Percentiles rank a stretch among this genome's conserved stretches.
Evolutionary conservation across 1,284 basidiomycete species (phyloP).

Genomic region (Leccinum pachyderme): DNA sequence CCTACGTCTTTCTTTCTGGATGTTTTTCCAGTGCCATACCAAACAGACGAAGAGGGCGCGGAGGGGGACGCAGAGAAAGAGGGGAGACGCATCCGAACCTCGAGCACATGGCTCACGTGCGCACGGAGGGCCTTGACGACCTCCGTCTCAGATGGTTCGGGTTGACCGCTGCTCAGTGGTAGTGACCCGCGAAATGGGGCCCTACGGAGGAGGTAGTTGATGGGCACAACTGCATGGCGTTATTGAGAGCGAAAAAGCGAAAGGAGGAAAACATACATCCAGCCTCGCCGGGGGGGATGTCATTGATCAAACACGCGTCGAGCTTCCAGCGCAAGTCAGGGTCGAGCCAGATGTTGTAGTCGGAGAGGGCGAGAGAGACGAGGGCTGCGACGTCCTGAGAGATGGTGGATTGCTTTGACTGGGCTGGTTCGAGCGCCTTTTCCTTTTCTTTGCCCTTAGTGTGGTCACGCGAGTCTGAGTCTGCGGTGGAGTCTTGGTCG

Average conservation of each 20-base stretch:
- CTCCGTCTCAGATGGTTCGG: slow-evolving; percentile 42
- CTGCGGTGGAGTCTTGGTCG: slow-evolving; percentile 9
- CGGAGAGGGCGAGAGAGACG: slow-evolving; percentile 59
- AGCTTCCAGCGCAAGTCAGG: slow-evolving; percentile 49
- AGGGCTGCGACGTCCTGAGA: slow-evolving; percentile 49
- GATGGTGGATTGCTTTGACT: slow-evolving; percentile 13
- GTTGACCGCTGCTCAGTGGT: slow-evolving; percentile 13
- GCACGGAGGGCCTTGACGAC: slow-evolving; percentile 56
- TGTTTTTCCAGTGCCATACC: slow-evolving; percentile 34
- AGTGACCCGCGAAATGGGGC: slow-evolving; percentile 34
- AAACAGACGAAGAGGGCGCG: slow-evolving; percentile 38
- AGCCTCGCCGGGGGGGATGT: slow-evolving; percentile 29
- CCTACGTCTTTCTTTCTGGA: slow-evolving; percentile 33
- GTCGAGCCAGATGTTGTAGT: slow-evolving; percentile 61
- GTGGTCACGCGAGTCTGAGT: slow-evolving; percentile 10
- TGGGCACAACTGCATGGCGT: slow-evolving; percentile 48
- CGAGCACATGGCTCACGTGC: slow-evolving; percentile 44
- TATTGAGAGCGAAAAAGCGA: background rate
- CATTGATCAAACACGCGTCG: slow-evolving; percentile 31
- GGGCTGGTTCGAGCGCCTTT: slow-evolving; percentile 9
- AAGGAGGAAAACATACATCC: slow-evolving; percentile 42
- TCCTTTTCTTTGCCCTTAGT: slow-evolving; percentile 22
- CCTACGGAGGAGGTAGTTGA: slow-evolving; percentile 49
- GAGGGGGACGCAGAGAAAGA: slow-evolving; percentile 31
- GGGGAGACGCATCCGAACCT: slow-evolving; percentile 57